Evolutionary conservation across 345 rosid genomes (phyloP).

Genomic region (Brassica cretica): DNA sequence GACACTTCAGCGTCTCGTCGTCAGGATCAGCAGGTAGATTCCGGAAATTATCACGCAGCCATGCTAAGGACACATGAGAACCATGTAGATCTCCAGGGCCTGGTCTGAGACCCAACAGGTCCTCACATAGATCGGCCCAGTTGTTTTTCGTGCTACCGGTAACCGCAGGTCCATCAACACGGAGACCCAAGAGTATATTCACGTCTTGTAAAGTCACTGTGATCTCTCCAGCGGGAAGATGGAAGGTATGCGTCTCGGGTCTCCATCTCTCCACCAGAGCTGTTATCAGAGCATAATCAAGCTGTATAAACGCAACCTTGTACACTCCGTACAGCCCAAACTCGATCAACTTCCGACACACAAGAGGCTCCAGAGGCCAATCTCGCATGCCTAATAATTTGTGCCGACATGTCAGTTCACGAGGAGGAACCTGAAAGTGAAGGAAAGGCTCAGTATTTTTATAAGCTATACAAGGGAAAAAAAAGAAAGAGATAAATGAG

Average conservation of each 20-base stretch:
- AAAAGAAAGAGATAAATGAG: background rate
- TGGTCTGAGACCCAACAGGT: slow-evolving; percentile 40
- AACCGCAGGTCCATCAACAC: slow-evolving; percentile 73
- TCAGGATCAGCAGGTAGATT: slow-evolving; percentile 38
- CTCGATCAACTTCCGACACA: slow-evolving; percentile 41
- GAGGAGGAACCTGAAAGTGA: slow-evolving; percentile 39
- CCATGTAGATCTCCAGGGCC: slow-evolving; percentile 43
- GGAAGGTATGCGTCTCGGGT: slow-evolving; percentile 70
- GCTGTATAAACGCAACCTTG: slow-evolving; percentile 67
- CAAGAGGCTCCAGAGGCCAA: slow-evolving; percentile 41
- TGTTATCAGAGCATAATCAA: slow-evolving; percentile 68
- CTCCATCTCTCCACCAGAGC: slow-evolving; percentile 88
- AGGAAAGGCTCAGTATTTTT: slow-evolving; percentile 39
- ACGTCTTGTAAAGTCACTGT: slow-evolving; percentile 64
- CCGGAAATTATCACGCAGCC: slow-evolving; percentile 42
- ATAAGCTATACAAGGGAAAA: slow-evolving; percentile 30
- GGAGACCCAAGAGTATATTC: slow-evolving; percentile 64
- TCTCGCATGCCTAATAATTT: slow-evolving; percentile 44
- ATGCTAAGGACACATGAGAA: slow-evolving; percentile 40
- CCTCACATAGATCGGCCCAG: slow-evolving; percentile 47
- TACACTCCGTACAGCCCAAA: slow-evolving; percentile 51
- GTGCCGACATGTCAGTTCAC: slow-evolving; percentile 43
- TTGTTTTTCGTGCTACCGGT: slow-evolving; percentile 47
- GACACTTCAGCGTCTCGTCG: slow-evolving; percentile 37
- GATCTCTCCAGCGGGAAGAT: slow-evolving; percentile 75